These are phyloP conservation scores for Cubamyces lactineus DNA, from an alignment of 768 basidiomycete genomes.

Conservation along the genomic window DNA sequence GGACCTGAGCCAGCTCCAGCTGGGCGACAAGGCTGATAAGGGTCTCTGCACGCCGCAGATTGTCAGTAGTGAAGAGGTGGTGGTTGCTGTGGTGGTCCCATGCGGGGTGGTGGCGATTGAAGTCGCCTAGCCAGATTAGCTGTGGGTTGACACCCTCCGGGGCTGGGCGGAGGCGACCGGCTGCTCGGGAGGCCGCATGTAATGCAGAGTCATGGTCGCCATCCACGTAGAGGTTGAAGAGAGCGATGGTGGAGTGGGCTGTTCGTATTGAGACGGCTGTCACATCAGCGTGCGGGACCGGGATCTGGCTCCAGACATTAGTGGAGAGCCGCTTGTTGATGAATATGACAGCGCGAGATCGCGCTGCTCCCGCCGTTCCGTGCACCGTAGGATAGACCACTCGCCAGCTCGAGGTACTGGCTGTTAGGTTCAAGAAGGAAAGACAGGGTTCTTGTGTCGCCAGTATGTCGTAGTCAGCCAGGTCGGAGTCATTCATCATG, in stretches of 20 bases:
- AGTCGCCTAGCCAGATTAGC: no score
- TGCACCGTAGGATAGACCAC: constrained; percentile 35
- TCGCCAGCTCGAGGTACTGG: constrained; percentile 19
- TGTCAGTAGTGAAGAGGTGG: constrained; percentile 40
- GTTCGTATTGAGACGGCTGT: constrained; percentile 33
- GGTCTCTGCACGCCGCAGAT: constrained; percentile 27
- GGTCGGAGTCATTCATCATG: constrained; percentile 18
- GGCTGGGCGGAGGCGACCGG: neutral
- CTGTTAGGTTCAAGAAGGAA: constrained; percentile 27
- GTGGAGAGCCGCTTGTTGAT: constrained; percentile 21
- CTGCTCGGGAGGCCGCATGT: constrained; percentile 3
- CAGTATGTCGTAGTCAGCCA: constrained; percentile 36
- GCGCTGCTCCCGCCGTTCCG: neutral
- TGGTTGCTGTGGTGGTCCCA: constrained; percentile 41
- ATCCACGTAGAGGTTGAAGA: constrained; percentile 47
- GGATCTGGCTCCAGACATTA: constrained; percentile 20
- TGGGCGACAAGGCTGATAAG: constrained; percentile 35
- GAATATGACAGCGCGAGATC: constrained; percentile 17
- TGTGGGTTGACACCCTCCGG: constrained; percentile 6
- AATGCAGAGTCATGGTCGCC: constrained; percentile 31
- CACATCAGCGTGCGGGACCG: constrained; percentile 32
- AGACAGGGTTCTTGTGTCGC: constrained; percentile 45
- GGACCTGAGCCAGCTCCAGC: constrained; percentile 37
- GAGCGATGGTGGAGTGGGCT: constrained; percentile 18
- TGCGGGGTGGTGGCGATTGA: constrained; percentile 42